phyloP scores from a whole-genome alignment of 2,329 filamentous ascomycete species.

The Arthroderma sp. region DNA sequence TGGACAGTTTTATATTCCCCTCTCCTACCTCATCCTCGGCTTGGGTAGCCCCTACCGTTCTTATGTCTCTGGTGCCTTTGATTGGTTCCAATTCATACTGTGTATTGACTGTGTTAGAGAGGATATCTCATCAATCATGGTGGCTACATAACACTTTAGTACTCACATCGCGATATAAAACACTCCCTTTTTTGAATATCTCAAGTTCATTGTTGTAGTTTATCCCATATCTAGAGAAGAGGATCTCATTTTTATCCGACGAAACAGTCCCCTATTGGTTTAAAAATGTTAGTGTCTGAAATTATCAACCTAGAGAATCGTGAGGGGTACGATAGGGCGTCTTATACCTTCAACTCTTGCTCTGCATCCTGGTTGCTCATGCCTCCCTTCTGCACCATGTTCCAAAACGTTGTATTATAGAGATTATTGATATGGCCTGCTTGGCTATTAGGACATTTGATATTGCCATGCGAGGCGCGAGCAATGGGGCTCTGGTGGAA shows the following conservation, averaged over 20 bases:
- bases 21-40: slow-evolving; percentile 24
- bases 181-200: slow-evolving; percentile 86
- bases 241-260: slow-evolving; percentile 87
- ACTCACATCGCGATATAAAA: slow-evolving; percentile 68
- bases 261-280: slow-evolving; percentile 59
- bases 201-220: slow-evolving; percentile 97
- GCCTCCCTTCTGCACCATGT: slow-evolving; percentile 65
- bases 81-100: slow-evolving; percentile 62
- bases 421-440: slow-evolving; percentile 93
- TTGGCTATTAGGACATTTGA: neutral
- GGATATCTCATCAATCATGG: neutral
- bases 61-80: slow-evolving; percentile 14
- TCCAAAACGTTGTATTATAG: slow-evolving; percentile 96
- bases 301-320: slow-evolving; percentile 18
- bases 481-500: too few species aligned
- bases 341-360: slow-evolving; percentile 55
- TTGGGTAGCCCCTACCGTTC: slow-evolving; percentile 32
- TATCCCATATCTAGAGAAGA: slow-evolving; percentile 77
- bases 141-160: neutral
- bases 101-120: neutral
- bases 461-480: too few species aligned
- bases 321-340: neutral
- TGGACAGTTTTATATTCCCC: slow-evolving; percentile 47
- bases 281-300: slow-evolving; percentile 1
- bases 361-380: slow-evolving; percentile 70